These are phyloP conservation scores for Thraustochytrium sp. DNA, from an alignment of 352 stramenopile species.

Conservation along the genomic window DNA sequence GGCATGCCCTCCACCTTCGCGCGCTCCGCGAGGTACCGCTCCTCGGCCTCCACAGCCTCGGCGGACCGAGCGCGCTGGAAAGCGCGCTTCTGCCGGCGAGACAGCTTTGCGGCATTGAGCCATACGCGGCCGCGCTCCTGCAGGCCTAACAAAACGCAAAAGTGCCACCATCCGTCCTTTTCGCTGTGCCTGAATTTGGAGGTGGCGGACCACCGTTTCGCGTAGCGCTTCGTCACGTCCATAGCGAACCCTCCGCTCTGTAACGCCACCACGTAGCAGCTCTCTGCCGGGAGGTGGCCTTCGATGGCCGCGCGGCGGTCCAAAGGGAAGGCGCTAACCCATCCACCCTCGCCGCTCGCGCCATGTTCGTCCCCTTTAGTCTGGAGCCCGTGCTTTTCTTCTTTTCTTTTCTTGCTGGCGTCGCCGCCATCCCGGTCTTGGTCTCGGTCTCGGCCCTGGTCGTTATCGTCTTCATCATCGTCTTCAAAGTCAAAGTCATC, in stretches of 20 bases:
- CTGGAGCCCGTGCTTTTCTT: too few relatives aligned
- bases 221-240: background rate
- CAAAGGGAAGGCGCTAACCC: background rate
- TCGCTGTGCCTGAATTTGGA: background rate
- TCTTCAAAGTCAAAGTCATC: too few relatives aligned
- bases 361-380: too few relatives aligned
- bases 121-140: background rate
- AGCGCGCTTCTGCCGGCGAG: background rate
- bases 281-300: background rate
- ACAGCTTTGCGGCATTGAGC: background rate
- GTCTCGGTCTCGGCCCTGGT: background rate
- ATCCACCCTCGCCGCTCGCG: too few relatives aligned
- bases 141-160: background rate
- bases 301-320: background rate
- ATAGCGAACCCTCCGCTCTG: background rate
- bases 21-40: background rate
- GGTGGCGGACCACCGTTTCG: background rate
- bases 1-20: constrained; percentile 54
- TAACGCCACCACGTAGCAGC: background rate
- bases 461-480: too few relatives aligned
- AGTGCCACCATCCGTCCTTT: constrained; percentile 18
- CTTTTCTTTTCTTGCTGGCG: too few relatives aligned
- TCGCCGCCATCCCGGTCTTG: background rate
- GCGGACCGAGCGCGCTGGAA: background rate
- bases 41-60: background rate